A percentile compares a stretch with the other conserved stretches of the same genome.
Conservation (phyloP, 2,329 filamentous ascomycete genomes). For the Ceratocystis ficicola region DNA sequence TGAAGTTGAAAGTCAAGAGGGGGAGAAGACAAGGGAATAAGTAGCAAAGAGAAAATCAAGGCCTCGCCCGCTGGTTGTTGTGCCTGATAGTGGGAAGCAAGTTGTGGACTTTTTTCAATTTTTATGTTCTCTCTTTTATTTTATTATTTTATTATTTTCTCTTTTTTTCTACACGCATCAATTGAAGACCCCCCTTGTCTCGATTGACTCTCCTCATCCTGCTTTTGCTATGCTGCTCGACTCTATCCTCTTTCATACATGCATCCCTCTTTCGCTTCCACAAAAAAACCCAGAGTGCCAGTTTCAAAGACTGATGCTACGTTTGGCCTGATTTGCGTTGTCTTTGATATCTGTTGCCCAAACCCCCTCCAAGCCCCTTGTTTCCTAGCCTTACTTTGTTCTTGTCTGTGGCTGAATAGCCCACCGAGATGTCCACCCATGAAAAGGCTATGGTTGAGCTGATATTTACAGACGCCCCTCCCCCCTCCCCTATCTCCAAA, state of each 20-base stretch:
- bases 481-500: background rate
- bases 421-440: background rate
- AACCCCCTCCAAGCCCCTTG: background rate
- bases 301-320: background rate
- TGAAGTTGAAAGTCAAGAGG: constrained; percentile 31
- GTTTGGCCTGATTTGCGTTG: background rate
- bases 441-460: background rate
- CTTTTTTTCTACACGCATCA: background rate
- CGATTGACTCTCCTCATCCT: background rate
- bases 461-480: background rate
- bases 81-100: constrained; percentile 3
- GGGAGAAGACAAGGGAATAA: constrained; percentile 5
- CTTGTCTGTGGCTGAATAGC: background rate
- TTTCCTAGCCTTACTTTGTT: background rate
- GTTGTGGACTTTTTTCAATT: background rate
- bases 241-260: background rate
- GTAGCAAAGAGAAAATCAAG: constrained; percentile 1
- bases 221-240: background rate
- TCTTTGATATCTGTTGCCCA: background rate
- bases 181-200: background rate
- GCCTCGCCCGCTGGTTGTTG: background rate
- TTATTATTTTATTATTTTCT: background rate
- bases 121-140: background rate
- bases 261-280: background rate
- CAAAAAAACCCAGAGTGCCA: background rate